phyloP scores from a whole-genome alignment of 192 early-diverging fungal species.

The Coemansia sp. region DNA sequence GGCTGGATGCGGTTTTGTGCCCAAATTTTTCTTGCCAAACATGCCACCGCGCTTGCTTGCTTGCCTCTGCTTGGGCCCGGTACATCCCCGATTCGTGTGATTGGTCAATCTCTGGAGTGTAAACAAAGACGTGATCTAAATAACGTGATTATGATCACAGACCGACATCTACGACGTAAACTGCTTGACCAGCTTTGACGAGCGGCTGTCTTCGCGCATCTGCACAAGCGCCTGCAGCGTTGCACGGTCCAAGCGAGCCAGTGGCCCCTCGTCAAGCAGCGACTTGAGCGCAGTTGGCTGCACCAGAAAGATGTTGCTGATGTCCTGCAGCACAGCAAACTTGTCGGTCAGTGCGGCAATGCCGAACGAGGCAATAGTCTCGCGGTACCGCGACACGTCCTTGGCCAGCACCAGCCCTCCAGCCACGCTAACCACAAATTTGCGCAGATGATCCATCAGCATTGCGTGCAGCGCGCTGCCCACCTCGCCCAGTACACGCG shows the following conservation, averaged over 20 bases:
- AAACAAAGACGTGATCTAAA: not conserved
- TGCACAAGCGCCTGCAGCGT: constrained; percentile 84
- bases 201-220: constrained; percentile 83
- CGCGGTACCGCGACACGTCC: constrained; percentile 95
- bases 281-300: constrained; percentile 88
- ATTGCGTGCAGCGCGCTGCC: constrained; percentile 79
- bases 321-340: constrained; percentile 86
- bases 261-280: constrained; percentile 80
- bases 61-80: not conserved
- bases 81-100: not conserved
- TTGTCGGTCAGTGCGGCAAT: constrained; percentile 74
- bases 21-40: constrained; percentile 6
- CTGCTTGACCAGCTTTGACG: constrained; percentile 37
- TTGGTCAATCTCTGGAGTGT: not conserved
- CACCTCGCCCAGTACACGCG: constrained; percentile 74
- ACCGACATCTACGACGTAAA: constrained; percentile 14
- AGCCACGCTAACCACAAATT: constrained; percentile 77
- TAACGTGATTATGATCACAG: not conserved
- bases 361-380: constrained; percentile 75
- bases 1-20: not conserved
- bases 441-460: constrained; percentile 91
- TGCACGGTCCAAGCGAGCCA: constrained; percentile 76
- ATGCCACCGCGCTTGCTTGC: not conserved
- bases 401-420: constrained; percentile 88
- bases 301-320: constrained; percentile 91